Evolutionary conservation across 345 rosid genomes (phyloP), one percentile per base, ranked within the genome.

Genomic region (Brassica napus): DNA sequence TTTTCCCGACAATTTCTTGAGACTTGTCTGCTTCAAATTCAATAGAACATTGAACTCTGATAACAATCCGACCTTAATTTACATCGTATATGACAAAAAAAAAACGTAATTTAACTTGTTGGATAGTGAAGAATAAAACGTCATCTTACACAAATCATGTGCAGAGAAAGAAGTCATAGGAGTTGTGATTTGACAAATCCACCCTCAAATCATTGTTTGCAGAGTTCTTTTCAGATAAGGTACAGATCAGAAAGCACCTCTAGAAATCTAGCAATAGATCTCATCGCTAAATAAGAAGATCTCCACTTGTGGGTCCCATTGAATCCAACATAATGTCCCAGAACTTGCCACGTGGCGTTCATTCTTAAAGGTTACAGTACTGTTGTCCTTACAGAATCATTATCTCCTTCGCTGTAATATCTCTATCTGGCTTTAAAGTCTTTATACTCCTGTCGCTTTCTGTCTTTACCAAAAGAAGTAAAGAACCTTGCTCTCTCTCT

Each of bases 361-460:
- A n/a, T 37, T 42, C 21, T 44, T 16, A 15, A 32, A 16, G 82
- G 14, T 65, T 73, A 3, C 49, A 35, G 76, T 74, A 69, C 79
- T 69, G 79, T 80, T 80, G 76, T 61, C 52, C 72, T 15, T 63
- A 63, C 54, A 64, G 79, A 69, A 74, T 80, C 83, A 49, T 69
- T 74, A 74, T 80, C 75, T 74, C 82, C 69, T n/a, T 79, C 62
- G 78, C 74, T 79, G 82, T 79, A 79, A 79, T 67, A 55, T 72
- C 55, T 72, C 77, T 26, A 26, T 42, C 82, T 80, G 78, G 69
- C 82, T 68, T 2, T 42, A 28, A 44, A 44, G 67, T 79, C 64
- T 80, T 80, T 75, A 60, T 75, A 14, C 67, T 80, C 71, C 64
- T 74, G 83, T 80, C 83, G 2, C 83, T 80, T 54, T 80, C 83